Base-by-base conservation (phyloP, 495 filamentous ascomycete genomes). In the Polyplosphaeria fusca region DNA sequence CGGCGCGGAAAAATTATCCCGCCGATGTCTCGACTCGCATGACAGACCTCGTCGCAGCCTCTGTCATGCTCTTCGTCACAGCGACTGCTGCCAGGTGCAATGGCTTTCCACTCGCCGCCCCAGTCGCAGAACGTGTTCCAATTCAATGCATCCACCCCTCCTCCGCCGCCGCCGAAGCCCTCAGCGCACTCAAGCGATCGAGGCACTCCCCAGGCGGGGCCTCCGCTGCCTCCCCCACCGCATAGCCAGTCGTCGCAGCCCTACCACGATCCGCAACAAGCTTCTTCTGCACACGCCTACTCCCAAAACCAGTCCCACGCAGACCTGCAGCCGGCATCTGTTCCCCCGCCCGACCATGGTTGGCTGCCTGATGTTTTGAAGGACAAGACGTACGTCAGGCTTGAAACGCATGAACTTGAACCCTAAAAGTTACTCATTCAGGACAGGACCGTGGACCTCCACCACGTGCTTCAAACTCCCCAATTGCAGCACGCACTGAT, bases 111-210 rank as follows among this genome's bases (percentile, higher is more conserved):
- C 49, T 66, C 57, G 11, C 63, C 47, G 38, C 58, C 41, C 22
- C 64, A 64, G 40, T 68, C 66, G 20, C 66, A 68, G 46, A 54
- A 57, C 32, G 47, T 56, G 13, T 64, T 65, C 54, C 37, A 54
- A 4, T 70, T 63, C 63, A 67, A 74, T 45, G 46, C 70, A 23
- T 58, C 67, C 18, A 68, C 70, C 27, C 70, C 72, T 16, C 68
- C 71, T 11, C 68, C 66, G 16, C 72, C 72, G 5, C 71, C 71
- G 23, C 71, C 71, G 19, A 74, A 74, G 52, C 70, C 67, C n/a
- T 67, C 67, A 11, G 55, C 57, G 3, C 61, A 67, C 41, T 62
- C 66, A 7, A 65, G 58, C 52, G 48, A 60, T 4, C 65, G 42
- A n/a, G 67, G 49, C 25, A 73, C 70, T 14, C 68, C 71, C 4